phyloP scores from a whole-genome alignment of 345 rosid genomes.

The Rubroshorea leprosula region DNA sequence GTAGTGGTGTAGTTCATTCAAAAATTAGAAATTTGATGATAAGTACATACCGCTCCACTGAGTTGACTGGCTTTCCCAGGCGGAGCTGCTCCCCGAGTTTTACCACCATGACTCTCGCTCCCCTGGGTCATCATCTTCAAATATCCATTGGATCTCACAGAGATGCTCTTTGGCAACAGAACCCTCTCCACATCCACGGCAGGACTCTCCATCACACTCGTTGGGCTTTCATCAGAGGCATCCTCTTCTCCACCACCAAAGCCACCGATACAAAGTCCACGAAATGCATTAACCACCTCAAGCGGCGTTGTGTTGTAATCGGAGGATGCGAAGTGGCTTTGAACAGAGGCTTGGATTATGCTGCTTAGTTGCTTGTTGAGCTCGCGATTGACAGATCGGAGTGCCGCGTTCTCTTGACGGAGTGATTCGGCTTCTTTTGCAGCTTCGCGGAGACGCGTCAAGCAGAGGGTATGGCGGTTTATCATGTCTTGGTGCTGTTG shows the following conservation, averaged over 20 bases:
- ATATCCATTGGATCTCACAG: constrained; percentile 47
- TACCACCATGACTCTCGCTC: neutral
- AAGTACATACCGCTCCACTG: constrained; percentile 5
- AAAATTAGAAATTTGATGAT: neutral
- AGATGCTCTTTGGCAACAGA: constrained; percentile 45
- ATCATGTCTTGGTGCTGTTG: constrained; percentile 42
- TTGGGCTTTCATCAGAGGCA: constrained; percentile 33
- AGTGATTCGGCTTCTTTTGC: constrained; percentile 35
- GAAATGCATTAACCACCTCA: constrained; percentile 25
- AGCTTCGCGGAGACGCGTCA: constrained; percentile 38
- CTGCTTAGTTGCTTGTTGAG: constrained; percentile 38
- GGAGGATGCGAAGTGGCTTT: constrained; percentile 20
- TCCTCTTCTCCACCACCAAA: constrained; percentile 19
- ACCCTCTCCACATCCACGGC: constrained; percentile 29
- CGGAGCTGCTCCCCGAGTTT: constrained; percentile 12
- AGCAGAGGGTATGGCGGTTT: constrained; percentile 40
- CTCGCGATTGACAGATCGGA: constrained; percentile 39
- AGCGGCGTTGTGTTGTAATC: constrained; percentile 24
- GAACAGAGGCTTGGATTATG: constrained; percentile 28
- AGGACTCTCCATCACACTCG: constrained; percentile 28
- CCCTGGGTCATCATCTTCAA: constrained; percentile 28
- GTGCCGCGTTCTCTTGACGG: constrained; percentile 35
- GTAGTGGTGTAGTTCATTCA: neutral
- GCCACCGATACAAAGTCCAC: constrained; percentile 16
- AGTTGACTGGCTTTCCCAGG: constrained; percentile 22